Base-by-base conservation (phyloP, 73 alveolate genomes). In the Paramecium primaurelia region DNA sequence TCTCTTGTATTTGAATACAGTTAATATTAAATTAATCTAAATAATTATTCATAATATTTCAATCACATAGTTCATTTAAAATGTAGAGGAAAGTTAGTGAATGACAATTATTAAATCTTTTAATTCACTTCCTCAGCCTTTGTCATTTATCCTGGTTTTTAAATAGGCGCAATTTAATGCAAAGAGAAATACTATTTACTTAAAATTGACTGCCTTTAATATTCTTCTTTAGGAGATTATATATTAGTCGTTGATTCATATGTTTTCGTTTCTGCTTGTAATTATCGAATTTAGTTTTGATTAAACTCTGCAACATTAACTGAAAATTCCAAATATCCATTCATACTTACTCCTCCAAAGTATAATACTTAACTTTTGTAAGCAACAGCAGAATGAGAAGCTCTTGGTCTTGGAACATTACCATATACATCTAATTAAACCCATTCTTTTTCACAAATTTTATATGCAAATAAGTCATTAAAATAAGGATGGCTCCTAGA, bases 381-480 rank as follows among this genome's bases (percentile, higher is more conserved):
- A 1, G 60, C 87, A 0, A 73, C 34, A 30, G 87, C 58, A 73
- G 59, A 37, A 73, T 73, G 87, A 73, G 87, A 32, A 3, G 87
- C 87, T 18, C 87, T 73, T 34, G 87, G 54, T 10, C 59, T 73
- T 36, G 87, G 87, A 16, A 73, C 6, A 37, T 38, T n/a, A 3
- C 87, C 87, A 73, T 73, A 40, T 11, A 73, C 10, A 10, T 80
- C 91, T 44, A 80, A 26, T 40, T 40, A 14, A 22, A 80, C 58
- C 91, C 91, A 80, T 49, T 80, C 91, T 12, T 49, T 80, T 49
- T 80, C 91, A 6, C 2, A 28, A 26, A 80, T 20, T 49, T 80
- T 80, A 80, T 80, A 80, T n/a, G 75, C 91, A 47, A 32, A 80
- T 25, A 80, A 12, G 30, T 80, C 91, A 80, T 49, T 80, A 80